Evolutionary conservation across 2,329 filamentous ascomycete genomes (phyloP).

Genomic region (Fusarium papillatum): DNA sequence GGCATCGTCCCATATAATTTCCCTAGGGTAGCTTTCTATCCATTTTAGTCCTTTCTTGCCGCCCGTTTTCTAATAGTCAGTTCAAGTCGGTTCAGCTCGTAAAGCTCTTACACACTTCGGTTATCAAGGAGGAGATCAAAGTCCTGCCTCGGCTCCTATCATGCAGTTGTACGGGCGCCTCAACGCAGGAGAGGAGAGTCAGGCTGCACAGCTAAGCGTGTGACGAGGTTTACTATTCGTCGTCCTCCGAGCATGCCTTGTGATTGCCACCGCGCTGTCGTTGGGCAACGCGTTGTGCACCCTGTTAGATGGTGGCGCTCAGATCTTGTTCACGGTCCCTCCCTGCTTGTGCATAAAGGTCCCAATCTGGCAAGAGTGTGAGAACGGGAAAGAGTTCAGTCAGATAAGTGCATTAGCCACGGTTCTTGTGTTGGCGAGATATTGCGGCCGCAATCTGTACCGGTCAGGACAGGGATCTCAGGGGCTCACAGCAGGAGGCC

Average conservation of each 20-base stretch:
- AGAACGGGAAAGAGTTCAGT: not conserved
- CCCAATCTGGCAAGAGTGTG: slow-evolving; percentile 4
- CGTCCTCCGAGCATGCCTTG: not conserved
- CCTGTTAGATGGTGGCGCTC: not conserved
- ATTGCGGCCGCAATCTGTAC: not conserved
- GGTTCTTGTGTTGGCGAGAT: not conserved
- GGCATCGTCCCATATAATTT: slow-evolving; percentile 13
- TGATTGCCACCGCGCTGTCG: slow-evolving; percentile 7
- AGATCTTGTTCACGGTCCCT: slow-evolving; percentile 11
- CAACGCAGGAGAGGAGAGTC: slow-evolving; percentile 8
- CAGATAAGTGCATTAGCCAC: not conserved
- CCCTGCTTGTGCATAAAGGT: slow-evolving; percentile 12
- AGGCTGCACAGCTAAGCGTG: not conserved
- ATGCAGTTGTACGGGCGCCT: slow-evolving; percentile 36
- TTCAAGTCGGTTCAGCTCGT: slow-evolving; percentile 24
- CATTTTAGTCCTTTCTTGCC: not conserved
- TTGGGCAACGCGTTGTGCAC: not conserved
- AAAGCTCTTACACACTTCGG: slow-evolving; percentile 25
- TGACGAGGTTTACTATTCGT: not conserved
- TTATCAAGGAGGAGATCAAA: slow-evolving; percentile 14
- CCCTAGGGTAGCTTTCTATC: slow-evolving; percentile 3
- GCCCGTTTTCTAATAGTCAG: slow-evolving; percentile 22
- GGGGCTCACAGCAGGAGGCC: slow-evolving; percentile 7
- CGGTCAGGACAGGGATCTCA: not conserved
- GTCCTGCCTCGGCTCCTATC: slow-evolving; percentile 17